Evolutionary conservation across 2,329 filamentous ascomycete species (phyloP).

Genomic region (Trichoderma koningiopsis): DNA sequence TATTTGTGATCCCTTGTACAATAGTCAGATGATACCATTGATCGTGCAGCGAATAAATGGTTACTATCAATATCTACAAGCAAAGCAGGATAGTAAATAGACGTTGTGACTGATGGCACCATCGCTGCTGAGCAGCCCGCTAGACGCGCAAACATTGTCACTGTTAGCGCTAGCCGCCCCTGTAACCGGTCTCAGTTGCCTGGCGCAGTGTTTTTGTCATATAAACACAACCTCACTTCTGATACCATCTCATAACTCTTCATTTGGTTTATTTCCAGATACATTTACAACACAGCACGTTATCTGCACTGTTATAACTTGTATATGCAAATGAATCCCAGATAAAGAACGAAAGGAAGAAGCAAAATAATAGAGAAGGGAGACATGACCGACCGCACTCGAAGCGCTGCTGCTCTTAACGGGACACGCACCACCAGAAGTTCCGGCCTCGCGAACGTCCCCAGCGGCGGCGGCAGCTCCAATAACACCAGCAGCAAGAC

Average conservation of each 20-base stretch:
- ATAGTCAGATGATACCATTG: neutral
- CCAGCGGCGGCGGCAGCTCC: neutral
- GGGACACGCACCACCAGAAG: conserved; percentile 18
- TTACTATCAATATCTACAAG: neutral
- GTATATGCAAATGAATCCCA: neutral
- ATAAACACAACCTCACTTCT: neutral
- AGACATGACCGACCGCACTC: conserved; percentile 24
- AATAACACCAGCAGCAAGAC: conserved; percentile 25
- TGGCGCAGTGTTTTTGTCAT: neutral
- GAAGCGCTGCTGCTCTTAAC: conserved; percentile 4
- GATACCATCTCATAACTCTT: neutral
- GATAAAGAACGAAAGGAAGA: neutral
- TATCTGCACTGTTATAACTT: neutral
- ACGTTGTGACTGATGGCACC: neutral
- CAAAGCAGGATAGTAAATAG: too few relatives aligned
- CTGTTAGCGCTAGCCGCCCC: neutral
- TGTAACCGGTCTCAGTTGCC: neutral
- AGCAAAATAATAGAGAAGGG: neutral
- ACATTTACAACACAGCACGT: neutral
- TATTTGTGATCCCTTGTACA: neutral
- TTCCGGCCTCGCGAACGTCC: conserved; percentile 9
- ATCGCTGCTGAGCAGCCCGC: neutral
- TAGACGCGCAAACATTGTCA: neutral
- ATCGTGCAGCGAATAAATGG: neutral
- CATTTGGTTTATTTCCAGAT: neutral